These are phyloP conservation scores for Warburgia ugandensis DNA, from an alignment of 164 flowering plant species.

Conservation along the genomic window DNA sequence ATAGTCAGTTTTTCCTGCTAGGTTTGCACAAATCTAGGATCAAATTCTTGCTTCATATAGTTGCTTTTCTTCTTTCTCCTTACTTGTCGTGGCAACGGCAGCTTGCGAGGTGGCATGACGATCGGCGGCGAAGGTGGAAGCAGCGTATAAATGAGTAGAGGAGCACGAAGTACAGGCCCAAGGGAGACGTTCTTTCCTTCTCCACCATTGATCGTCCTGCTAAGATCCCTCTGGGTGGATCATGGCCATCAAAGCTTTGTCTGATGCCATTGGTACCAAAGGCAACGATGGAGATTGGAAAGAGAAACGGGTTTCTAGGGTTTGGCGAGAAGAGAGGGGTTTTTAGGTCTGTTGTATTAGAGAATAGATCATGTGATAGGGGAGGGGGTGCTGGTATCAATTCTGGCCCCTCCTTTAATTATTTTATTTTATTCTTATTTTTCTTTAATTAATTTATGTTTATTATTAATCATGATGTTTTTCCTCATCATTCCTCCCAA, in stretches of 20 bases:
- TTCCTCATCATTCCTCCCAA: too few relatives aligned
- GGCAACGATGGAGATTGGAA: background rate
- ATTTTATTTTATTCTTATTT: too few relatives aligned
- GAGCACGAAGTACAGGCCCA: slow-evolving; percentile 87
- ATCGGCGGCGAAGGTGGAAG: slow-evolving; percentile 26
- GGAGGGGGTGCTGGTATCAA: too few relatives aligned
- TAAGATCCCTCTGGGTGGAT: slow-evolving; percentile 17
- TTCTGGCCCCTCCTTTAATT: too few relatives aligned
- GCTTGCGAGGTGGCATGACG: slow-evolving; percentile 14
- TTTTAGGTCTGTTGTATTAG: too few relatives aligned
- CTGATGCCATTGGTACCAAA: slow-evolving; percentile 19
- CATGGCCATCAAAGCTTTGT: slow-evolving; percentile 16
- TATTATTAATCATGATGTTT: too few relatives aligned
- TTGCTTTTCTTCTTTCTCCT: slow-evolving; percentile 19
- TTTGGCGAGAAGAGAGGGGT: background rate
- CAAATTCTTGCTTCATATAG: too few relatives aligned
- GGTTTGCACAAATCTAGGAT: too few relatives aligned
- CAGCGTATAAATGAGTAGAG: slow-evolving; percentile 37
- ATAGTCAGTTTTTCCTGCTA: too few relatives aligned
- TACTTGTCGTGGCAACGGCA: slow-evolving; percentile 17
- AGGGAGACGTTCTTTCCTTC: slow-evolving; percentile 57
- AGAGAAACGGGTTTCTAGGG: background rate
- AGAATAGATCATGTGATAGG: too few relatives aligned
- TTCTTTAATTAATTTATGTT: too few relatives aligned
- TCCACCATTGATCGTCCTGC: slow-evolving; percentile 6